Conservation (phyloP, 257 asterid species). For the Primulina tabacum region DNA sequence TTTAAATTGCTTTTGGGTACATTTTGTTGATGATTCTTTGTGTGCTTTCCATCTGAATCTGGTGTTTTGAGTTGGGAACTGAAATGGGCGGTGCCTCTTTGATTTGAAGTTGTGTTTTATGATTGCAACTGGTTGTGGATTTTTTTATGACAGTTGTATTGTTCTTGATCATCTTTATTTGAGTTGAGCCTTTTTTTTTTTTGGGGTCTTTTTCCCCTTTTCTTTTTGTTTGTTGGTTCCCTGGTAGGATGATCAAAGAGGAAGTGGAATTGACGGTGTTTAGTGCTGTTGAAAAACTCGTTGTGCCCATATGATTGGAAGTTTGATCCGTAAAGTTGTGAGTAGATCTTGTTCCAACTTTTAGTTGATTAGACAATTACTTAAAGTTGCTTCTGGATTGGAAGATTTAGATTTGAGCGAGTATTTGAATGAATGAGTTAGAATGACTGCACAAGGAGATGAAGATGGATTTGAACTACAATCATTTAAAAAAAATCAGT, state of each 20-base stretch:
- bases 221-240: slow-evolving; percentile 16
- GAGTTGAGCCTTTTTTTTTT: background rate
- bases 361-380: no score
- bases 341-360: slow-evolving; percentile 13
- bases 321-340: slow-evolving; percentile 38
- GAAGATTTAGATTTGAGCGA: no score
- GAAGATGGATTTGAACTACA: no score
- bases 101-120: background rate
- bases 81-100: background rate
- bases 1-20: background rate
- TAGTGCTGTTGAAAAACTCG: slow-evolving; percentile 15
- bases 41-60: slow-evolving; percentile 6
- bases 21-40: background rate
- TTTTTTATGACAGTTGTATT: background rate
- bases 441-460: no score
- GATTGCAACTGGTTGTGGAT: background rate
- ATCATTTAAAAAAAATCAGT: no score
- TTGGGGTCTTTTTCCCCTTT: background rate
- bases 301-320: slow-evolving; percentile 30
- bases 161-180: slow-evolving; percentile 5
- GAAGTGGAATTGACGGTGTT: slow-evolving; percentile 34
- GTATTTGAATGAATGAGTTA: no score
- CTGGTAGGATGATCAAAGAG: slow-evolving; percentile 8
- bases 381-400: no score
- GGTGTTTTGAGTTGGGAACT: background rate